phyloP scores from a whole-genome alignment of 192 early-diverging fungal species.

The Coemansia brasiliensis region DNA sequence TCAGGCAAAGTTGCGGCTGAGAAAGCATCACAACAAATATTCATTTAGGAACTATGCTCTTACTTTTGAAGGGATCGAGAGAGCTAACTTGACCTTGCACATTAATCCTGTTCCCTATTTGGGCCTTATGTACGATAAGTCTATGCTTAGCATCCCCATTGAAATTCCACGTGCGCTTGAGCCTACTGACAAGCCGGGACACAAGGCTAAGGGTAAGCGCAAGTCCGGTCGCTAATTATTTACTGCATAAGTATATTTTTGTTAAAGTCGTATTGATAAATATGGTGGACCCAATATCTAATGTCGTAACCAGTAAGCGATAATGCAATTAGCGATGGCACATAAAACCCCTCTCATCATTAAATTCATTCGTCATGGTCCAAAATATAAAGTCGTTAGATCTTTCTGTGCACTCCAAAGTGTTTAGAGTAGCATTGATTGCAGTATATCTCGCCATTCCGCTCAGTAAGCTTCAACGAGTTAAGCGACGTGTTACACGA shows the following conservation, averaged over 20 bases:
- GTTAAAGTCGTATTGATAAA: too few species aligned
- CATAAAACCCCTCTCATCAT: too few species aligned
- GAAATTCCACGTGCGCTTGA: conserved; percentile 26
- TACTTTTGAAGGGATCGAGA: conserved; percentile 37
- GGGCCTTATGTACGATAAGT: conserved; percentile 54
- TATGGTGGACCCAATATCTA: too few species aligned
- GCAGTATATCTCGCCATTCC: conserved; percentile 53
- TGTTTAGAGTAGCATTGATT: conserved; percentile 49
- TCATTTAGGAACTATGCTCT: conserved; percentile 37
- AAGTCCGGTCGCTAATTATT: too few species aligned
- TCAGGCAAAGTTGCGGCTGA: conserved; percentile 43
- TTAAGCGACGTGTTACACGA: conserved; percentile 34
- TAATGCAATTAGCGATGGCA: too few species aligned
- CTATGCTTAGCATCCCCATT: conserved; percentile 33
- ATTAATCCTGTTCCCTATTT: conserved; percentile 54
- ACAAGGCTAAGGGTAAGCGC: not conserved
- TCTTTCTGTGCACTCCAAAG: conserved; percentile 50
- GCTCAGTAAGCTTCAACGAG: conserved; percentile 51
- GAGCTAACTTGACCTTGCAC: conserved; percentile 45
- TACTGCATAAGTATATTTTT: too few species aligned
- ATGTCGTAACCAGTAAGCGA: too few species aligned
- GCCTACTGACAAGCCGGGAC: not conserved
- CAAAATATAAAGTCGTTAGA: too few species aligned
- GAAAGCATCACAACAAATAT: conserved; percentile 56
- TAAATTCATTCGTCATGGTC: too few species aligned